Evolutionary conservation across 2,329 filamentous ascomycete genomes (phyloP).

Genomic region (Apiospora rasikravindrae): DNA sequence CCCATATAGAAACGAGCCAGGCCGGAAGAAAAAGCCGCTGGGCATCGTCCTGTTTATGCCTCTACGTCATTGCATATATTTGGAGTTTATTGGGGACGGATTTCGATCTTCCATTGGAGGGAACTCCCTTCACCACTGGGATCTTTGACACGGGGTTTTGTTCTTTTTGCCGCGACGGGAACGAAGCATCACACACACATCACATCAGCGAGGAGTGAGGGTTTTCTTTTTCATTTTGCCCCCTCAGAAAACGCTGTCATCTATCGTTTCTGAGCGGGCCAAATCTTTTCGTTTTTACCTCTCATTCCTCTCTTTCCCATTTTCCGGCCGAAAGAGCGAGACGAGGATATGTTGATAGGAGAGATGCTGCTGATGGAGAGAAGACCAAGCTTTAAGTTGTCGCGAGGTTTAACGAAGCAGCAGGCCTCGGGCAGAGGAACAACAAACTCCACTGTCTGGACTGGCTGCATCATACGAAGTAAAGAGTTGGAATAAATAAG

Average conservation of each 20-base stretch:
- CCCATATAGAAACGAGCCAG: background rate
- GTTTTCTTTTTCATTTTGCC: conserved; percentile 2
- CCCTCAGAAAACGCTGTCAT: background rate
- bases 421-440: too few relatives aligned
- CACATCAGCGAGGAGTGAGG: conserved; percentile 15
- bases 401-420: too few relatives aligned
- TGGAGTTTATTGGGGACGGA: background rate
- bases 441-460: background rate
- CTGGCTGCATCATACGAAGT: background rate
- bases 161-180: conserved; percentile 1
- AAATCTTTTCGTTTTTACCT: background rate
- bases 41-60: background rate
- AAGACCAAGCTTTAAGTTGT: too few relatives aligned
- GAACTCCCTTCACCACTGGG: background rate
- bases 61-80: background rate
- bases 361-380: background rate
- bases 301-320: background rate
- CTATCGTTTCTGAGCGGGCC: background rate
- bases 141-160: background rate
- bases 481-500: background rate
- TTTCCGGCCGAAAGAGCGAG: background rate
- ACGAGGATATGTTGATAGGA: background rate
- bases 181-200: conserved; percentile 4
- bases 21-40: background rate
- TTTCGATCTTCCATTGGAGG: background rate